Percentiles rank a stretch among this genome's conserved stretches.
These are phyloP conservation scores for Trypanosoma scelopori DNA, from an alignment of 208 protist genomes.

Conservation along the genomic window DNA sequence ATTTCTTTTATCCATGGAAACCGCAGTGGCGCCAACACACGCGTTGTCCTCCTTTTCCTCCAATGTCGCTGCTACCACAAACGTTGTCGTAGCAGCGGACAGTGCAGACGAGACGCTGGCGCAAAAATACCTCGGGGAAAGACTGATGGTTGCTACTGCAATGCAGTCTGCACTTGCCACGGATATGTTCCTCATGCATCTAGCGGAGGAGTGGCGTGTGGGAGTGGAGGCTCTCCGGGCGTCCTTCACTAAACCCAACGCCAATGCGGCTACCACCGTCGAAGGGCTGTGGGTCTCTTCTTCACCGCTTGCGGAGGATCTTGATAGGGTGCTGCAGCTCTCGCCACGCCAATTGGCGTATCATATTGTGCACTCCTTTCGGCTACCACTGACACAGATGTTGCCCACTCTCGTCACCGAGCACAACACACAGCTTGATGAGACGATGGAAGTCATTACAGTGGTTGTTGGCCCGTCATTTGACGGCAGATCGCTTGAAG, in stretches of 20 bases:
- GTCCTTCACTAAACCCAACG: not conserved
- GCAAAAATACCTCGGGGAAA: not conserved
- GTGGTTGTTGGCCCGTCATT: conserved; percentile 2
- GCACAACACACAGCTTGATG: not conserved
- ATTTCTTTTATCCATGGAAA: conserved; percentile 9
- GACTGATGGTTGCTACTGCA: not conserved
- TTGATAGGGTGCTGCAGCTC: conserved; percentile 11
- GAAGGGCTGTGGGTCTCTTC: not conserved
- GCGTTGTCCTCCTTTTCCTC: too few relatives aligned
- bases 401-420: not conserved
- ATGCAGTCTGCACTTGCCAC: not conserved
- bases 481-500: conserved; percentile 11
- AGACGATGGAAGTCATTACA: not conserved
- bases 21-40: not conserved
- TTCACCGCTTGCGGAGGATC: not conserved
- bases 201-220: conserved; percentile 1
- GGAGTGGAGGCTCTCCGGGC: not conserved
- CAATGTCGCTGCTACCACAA: too few relatives aligned
- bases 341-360: not conserved
- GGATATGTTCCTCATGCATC: not conserved
- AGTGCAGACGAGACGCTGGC: not conserved
- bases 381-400: not conserved
- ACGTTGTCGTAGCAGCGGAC: too few relatives aligned
- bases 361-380: conserved; percentile 12
- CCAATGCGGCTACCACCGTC: not conserved